phyloP scores from a whole-genome alignment of 2,329 filamentous ascomycete genomes.

The Trichoderma sp. region DNA sequence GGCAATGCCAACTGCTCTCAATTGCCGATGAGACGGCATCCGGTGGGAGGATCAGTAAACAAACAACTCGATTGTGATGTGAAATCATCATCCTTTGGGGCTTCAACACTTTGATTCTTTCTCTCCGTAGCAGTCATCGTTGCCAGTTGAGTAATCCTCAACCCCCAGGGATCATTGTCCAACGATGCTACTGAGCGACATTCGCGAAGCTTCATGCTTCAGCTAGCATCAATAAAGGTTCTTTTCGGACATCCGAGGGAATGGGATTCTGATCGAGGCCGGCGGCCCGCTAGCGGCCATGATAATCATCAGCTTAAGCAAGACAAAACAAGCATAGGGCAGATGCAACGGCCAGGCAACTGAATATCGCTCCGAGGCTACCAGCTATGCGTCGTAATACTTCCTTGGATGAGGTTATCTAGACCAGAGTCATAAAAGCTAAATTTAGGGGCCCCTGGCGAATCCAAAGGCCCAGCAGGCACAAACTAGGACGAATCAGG shows the following conservation, averaged over 20 bases:
- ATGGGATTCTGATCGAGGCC: not conserved
- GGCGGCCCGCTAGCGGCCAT: conserved; percentile 8
- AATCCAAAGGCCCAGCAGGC: not conserved
- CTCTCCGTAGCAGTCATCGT: not conserved
- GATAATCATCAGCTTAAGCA: not conserved
- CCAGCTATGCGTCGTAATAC: not conserved
- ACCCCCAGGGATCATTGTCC: not conserved
- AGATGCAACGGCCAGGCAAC: not conserved
- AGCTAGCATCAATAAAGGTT: not conserved
- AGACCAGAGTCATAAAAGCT: not conserved
- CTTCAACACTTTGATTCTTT: not conserved
- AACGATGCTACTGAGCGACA: not conserved
- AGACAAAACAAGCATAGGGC: not conserved
- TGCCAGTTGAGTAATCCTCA: not conserved
- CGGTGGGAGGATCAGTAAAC: not conserved
- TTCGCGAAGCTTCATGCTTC: not conserved
- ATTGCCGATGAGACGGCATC: not conserved
- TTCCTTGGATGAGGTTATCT: not conserved
- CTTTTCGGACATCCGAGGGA: not conserved
- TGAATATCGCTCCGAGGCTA: not conserved
- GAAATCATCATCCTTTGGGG: not conserved
- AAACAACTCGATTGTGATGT: not conserved
- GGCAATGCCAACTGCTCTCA: not conserved
- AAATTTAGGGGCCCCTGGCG: not conserved
- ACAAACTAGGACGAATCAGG: not conserved